phyloP scores from a whole-genome alignment of 805 yeast genomes.

The Yamadazyma philogaea region DNA sequence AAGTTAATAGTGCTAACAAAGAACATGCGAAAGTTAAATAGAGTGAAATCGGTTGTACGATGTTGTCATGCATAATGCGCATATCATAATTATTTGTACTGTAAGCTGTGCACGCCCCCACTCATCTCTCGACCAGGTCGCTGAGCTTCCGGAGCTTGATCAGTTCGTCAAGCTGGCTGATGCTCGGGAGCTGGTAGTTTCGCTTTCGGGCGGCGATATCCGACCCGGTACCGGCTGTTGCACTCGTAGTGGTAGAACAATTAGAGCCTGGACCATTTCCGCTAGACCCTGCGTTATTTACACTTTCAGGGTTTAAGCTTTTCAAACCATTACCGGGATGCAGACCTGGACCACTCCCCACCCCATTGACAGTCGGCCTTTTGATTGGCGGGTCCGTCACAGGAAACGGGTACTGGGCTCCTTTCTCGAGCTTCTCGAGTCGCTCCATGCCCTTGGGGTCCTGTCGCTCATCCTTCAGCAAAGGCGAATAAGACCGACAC shows the following conservation, averaged over 20 bases:
- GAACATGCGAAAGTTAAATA: no score
- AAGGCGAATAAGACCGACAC: constrained; percentile 13
- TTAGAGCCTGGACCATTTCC: neutral
- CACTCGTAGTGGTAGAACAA: no score
- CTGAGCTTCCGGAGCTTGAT: constrained; percentile 6
- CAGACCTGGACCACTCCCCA: neutral
- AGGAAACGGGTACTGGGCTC: constrained; percentile 9
- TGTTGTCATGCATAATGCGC: neutral
- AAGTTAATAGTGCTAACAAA: no score
- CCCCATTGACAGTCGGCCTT: constrained; percentile 2
- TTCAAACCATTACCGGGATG: neutral
- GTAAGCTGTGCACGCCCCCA: neutral
- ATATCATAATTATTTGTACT: neutral
- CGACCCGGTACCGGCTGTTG: no score
- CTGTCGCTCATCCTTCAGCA: constrained; percentile 10
- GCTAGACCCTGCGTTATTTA: neutral
- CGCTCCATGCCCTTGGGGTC: constrained; percentile 2
- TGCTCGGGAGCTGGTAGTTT: constrained; percentile 7
- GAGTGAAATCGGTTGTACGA: no score
- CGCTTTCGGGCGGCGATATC: neutral
- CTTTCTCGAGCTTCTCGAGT: constrained; percentile 6
- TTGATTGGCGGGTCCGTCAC: constrained; percentile 15
- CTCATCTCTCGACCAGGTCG: neutral
- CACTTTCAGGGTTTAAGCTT: neutral
- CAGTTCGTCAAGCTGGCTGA: constrained; percentile 10